Base-by-base conservation (phyloP, 2,329 filamentous ascomycete genomes). In the Penicillium oxalicum region DNA sequence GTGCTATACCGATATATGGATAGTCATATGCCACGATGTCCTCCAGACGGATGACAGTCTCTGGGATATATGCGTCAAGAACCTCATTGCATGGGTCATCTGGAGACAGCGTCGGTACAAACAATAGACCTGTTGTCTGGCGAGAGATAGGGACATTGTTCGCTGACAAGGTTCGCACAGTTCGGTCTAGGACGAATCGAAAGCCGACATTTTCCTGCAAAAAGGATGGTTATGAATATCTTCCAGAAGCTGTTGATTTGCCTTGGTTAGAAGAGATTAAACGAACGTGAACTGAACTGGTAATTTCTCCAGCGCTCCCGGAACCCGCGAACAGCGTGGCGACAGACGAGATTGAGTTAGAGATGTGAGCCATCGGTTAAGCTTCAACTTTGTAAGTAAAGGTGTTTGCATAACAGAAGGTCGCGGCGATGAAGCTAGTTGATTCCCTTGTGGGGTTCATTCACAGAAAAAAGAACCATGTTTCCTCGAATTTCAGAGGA, bases 1-100 rank as follows among this genome's bases (percentile, higher is more conserved):
- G 91, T 25, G 88, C 91, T 45, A 96, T 72, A 27, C 87, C 91
- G 58, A 96, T 81, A 44, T 90, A 75, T 47, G 85, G 82, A 66
- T 88, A 89, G 56, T 86, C 82, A 18, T 67, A 65, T 42, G 78
- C 77, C 0, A 77, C 76, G 12, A 96, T 79, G 60, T 93, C 78
- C n/a, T 70, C 66, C 58, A 80, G 78, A 12, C 85, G 81, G 9
- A 88, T 95, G 47, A 83, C 88, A 66, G 93, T 91, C 34, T 67
- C 59, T 1, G 90, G 88, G 7, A 96, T 77, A 57, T 85, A 82
- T n/a, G 77, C 68, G 36, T 76, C 76, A 37, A 85, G 81, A 40
- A 79, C 69, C 12, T 81, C 73, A 62, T 76, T 76, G 71, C 91
- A 96, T 0, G 75, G 70, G 53, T 85, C 77, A 48, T 75, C 65